These are phyloP conservation scores for Solanum hybrid DNA, from an alignment of 305 asterid species.

Conservation along the genomic window DNA sequence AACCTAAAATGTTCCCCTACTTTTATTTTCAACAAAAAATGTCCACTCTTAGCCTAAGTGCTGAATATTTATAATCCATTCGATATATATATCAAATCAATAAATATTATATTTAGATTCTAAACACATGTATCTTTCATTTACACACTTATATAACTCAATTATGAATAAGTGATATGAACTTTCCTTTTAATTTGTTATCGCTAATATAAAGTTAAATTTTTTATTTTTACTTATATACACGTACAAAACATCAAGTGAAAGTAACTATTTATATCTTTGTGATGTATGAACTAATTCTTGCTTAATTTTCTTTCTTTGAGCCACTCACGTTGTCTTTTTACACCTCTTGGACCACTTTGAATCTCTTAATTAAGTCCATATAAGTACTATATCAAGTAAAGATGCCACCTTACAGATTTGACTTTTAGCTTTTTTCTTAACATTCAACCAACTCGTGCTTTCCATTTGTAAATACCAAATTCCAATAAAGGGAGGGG, in stretches of 20 bases:
- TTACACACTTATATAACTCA: not conserved
- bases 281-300: not conserved
- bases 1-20: not conserved
- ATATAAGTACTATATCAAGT: not conserved
- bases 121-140: not conserved
- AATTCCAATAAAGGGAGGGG: not conserved
- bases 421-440: not conserved
- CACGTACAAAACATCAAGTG: too few species aligned
- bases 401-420: not conserved
- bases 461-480: not conserved
- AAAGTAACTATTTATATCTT: not conserved
- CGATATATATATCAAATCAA: not conserved
- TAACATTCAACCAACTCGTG: not conserved
- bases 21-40: not conserved
- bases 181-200: not conserved
- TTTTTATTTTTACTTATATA: too few species aligned
- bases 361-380: not conserved
- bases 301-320: too few species aligned
- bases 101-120: not conserved
- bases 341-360: not conserved
- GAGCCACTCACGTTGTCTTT: not conserved
- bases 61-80: too few species aligned
- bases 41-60: not conserved
- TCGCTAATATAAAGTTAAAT: not conserved
- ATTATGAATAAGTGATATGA: not conserved